Conservation (phyloP, 2,329 filamentous ascomycete species). For the Bipolaris oryzae region DNA sequence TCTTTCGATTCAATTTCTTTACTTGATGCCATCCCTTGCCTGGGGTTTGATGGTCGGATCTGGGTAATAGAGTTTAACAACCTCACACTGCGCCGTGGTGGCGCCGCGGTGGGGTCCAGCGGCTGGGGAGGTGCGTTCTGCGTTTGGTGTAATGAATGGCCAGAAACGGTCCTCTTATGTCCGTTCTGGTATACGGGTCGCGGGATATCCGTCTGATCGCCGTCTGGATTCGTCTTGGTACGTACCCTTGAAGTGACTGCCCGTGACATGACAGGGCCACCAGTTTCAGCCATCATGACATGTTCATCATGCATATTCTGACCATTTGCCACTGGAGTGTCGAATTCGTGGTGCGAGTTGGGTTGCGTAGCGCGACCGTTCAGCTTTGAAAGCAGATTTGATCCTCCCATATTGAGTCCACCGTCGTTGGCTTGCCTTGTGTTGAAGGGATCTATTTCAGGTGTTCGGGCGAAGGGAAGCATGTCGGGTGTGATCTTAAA, state of each 20-base stretch:
- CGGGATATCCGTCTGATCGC: constrained; percentile 47
- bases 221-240: constrained; percentile 49
- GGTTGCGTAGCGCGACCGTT: constrained; percentile 50
- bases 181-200: constrained; percentile 56
- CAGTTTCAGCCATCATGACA: constrained; percentile 49
- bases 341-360: constrained; percentile 45
- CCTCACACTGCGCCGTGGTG: constrained; percentile 53
- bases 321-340: constrained; percentile 57
- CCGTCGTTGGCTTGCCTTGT: constrained; percentile 42
- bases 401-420: constrained; percentile 45
- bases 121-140: constrained; percentile 31
- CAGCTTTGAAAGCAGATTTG: constrained; percentile 49
- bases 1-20: constrained; percentile 62
- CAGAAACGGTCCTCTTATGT: constrained; percentile 91
- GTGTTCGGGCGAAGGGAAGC: constrained; percentile 50
- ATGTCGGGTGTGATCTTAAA: constrained; percentile 77
- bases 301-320: constrained; percentile 52
- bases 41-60: constrained; percentile 67
- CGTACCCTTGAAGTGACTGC: constrained; percentile 49
- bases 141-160: constrained; percentile 62
- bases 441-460: constrained; percentile 55
- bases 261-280: constrained; percentile 45
- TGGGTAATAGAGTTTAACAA: constrained; percentile 58
- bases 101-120: constrained; percentile 52
- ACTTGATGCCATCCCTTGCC: constrained; percentile 63